phyloP scores from a whole-genome alignment of 768 basidiomycete species.

The Boletus sensibilis region DNA sequence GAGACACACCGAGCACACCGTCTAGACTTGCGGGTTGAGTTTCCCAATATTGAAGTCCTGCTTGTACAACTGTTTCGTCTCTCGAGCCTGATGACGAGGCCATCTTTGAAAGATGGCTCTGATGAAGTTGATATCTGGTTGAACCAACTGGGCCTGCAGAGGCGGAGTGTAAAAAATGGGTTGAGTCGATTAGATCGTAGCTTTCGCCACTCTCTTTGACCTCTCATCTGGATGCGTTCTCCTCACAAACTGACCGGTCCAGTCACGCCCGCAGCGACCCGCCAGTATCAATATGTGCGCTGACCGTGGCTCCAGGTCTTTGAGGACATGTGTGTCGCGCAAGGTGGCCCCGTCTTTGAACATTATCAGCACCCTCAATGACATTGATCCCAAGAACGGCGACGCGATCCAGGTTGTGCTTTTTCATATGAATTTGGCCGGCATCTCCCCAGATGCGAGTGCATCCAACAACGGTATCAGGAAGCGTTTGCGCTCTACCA shows the following conservation, averaged over 20 bases:
- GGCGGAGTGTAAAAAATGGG: no score
- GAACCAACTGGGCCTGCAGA: no score
- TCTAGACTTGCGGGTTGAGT: constrained; percentile 77
- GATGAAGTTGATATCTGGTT: neutral
- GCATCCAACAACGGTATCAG: constrained; percentile 30
- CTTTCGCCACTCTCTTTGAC: no score
- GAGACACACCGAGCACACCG: constrained; percentile 73
- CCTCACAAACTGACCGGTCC: no score
- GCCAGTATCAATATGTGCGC: constrained; percentile 37
- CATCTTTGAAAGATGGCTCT: neutral
- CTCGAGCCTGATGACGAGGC: constrained; percentile 21
- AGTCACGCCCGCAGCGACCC: no score
- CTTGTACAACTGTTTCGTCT: constrained; percentile 56
- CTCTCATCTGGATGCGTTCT: no score
- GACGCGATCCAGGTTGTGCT: constrained; percentile 38
- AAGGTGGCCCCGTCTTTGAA: constrained; percentile 36
- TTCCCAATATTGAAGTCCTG: constrained; percentile 87
- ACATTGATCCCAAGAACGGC: constrained; percentile 30
- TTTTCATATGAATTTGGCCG: constrained; percentile 38
- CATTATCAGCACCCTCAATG: constrained; percentile 39
- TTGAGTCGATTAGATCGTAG: no score
- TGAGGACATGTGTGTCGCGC: constrained; percentile 22
- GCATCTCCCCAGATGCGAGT: constrained; percentile 37
- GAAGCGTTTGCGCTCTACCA: constrained; percentile 46
- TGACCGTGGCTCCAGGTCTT: constrained; percentile 31